phyloP scores from a whole-genome alignment of 2,329 filamentous ascomycete genomes.

The Ilyonectria sp. region DNA sequence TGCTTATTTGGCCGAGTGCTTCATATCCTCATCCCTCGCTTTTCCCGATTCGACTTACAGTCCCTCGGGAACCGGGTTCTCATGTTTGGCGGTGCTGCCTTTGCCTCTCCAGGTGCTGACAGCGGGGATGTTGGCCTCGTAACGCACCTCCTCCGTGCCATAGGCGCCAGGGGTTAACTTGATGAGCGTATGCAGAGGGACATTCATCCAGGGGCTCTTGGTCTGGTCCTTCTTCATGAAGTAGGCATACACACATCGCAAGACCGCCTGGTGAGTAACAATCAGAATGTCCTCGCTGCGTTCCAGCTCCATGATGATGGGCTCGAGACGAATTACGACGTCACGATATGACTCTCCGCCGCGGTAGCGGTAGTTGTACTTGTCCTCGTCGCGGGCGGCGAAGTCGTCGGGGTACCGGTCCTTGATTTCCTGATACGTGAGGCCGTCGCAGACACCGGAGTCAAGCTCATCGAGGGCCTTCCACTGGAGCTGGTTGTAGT shows the following conservation, averaged over 20 bases:
- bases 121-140: conserved; percentile 92
- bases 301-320: conserved; percentile 99
- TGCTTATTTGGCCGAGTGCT: conserved; percentile 7
- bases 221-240: conserved; percentile 98
- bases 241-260: conserved; percentile 98
- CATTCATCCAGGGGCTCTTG: conserved; percentile 97
- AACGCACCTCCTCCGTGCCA: conserved; percentile 89
- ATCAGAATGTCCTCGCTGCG: conserved; percentile 97
- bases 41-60: conserved; percentile 42
- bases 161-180: conserved; percentile 97
- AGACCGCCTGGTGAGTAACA: conserved; percentile 96
- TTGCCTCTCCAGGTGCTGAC: conserved; percentile 98
- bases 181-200: conserved; percentile 95
- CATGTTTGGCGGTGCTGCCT: conserved; percentile 91
- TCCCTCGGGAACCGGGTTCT: conserved; percentile 67
- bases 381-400: conserved; percentile 94
- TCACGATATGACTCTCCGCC: conserved; percentile 97
- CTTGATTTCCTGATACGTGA: conserved; percentile 97
- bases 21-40: conserved; percentile 1
- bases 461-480: conserved; percentile 98
- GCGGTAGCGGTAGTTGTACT: conserved; percentile 99
- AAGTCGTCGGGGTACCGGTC: conserved; percentile 95
- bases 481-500: conserved; percentile 97
- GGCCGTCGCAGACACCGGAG: conserved; percentile 94
- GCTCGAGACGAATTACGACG: conserved; percentile 96